Percentiles rank a stretch among this genome's conserved stretches.
Conservation (phyloP, 2,329 filamentous ascomycete species). For the Scolecobasidium constrictum region DNA sequence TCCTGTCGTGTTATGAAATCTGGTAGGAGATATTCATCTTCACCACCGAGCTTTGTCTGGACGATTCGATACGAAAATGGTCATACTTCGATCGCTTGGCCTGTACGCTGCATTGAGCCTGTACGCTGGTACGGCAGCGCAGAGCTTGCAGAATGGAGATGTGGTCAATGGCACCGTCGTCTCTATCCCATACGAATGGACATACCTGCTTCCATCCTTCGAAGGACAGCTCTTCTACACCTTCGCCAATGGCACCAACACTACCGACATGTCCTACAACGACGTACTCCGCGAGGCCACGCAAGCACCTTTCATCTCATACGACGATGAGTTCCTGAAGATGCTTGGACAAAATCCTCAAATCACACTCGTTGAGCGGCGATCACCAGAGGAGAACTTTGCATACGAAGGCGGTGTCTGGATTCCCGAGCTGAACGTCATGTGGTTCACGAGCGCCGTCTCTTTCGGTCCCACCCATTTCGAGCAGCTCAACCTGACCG, state of each 20-base stretch:
- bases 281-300: background rate
- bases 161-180: no score
- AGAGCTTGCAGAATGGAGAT: no score
- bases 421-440: conserved; percentile 15
- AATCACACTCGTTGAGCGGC: background rate
- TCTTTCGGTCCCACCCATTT: background rate
- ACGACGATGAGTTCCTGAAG: background rate
- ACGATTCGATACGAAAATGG: no score
- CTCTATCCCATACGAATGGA: conserved; percentile 1
- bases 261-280: conserved; percentile 3
- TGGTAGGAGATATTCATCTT: no score
- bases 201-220: conserved; percentile 6
- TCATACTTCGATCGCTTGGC: no score
- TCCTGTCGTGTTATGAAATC: no score
- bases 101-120: background rate
- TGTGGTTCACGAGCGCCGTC: conserved; percentile 14
- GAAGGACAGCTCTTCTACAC: conserved; percentile 6
- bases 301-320: conserved; percentile 5
- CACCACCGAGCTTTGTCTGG: no score
- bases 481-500: conserved; percentile 1
- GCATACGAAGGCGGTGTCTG: conserved; percentile 19
- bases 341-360: background rate
- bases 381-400: conserved; percentile 6
- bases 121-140: no score
- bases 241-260: conserved; percentile 11